A percentile compares a stretch with the other conserved stretches of the same genome.
These are phyloP conservation scores for Phytophthora constricta DNA, from an alignment of 352 stramenopile genomes.

Conservation along the genomic window DNA sequence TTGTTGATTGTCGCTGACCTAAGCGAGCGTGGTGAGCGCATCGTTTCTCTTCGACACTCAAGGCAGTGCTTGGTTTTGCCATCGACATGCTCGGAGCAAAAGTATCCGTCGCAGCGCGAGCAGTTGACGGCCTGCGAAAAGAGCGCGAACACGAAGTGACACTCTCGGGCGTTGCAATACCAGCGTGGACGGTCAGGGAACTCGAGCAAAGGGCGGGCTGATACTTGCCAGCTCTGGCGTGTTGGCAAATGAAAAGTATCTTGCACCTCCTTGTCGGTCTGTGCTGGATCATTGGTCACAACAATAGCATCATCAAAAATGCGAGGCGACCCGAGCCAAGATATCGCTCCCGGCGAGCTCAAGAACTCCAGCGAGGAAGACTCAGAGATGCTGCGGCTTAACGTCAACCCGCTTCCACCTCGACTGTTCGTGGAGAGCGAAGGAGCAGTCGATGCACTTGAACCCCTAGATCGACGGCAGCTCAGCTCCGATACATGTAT, in stretches of 20 bases:
- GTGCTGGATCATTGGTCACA: constrained; percentile 6
- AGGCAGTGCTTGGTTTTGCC: constrained; percentile 46
- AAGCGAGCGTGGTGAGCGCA: constrained; percentile 22
- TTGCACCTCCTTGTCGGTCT: constrained; percentile 19
- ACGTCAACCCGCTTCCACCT: constrained; percentile 11
- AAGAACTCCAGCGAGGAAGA: constrained; percentile 61
- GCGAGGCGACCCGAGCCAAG: constrained; percentile 35
- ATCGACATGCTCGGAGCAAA: constrained; percentile 63
- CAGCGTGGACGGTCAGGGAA: constrained; percentile 71
- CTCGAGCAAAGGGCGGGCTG: constrained; percentile 33
- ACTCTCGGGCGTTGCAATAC: constrained; percentile 74
- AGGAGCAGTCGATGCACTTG: constrained; percentile 27
- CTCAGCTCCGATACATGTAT: constrained; percentile 7
- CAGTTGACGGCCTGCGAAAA: constrained; percentile 66
- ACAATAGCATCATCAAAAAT: constrained; percentile 29
- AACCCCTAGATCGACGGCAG: constrained; percentile 28
- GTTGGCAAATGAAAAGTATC: not conserved
- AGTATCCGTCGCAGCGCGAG: constrained; percentile 53
- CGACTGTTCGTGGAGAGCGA: constrained; percentile 27
- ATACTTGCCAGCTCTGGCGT: constrained; percentile 8
- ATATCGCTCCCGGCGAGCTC: constrained; percentile 38
- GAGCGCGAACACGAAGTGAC: constrained; percentile 72
- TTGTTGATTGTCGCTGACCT: too few relatives aligned
- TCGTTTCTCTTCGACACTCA: constrained; percentile 33
- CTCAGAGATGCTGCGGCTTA: constrained; percentile 49